These are phyloP conservation scores for Aspergillus sp. DNA, from an alignment of 2,329 filamentous ascomycete genomes.

Conservation along the genomic window DNA sequence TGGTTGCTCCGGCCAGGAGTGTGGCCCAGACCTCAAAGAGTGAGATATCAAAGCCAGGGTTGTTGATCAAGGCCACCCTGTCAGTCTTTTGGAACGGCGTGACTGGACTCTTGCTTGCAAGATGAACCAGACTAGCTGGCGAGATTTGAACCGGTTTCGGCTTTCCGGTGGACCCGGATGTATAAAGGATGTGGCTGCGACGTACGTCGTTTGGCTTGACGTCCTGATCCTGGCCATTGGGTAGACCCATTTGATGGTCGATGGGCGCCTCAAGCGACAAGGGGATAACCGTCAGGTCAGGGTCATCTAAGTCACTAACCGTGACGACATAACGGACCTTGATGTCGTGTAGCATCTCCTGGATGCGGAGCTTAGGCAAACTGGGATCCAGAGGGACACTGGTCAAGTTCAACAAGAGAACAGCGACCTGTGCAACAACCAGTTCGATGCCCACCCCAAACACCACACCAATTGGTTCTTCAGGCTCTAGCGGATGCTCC, in stretches of 20 bases:
- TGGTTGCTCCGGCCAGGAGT: slow-evolving; percentile 10
- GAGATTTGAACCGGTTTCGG: slow-evolving; percentile 78
- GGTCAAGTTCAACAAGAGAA: slow-evolving; percentile 6
- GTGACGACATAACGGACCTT: slow-evolving; percentile 5
- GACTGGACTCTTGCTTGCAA: slow-evolving; percentile 1
- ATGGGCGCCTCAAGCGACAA: neutral
- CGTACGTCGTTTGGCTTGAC: neutral
- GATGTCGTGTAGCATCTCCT: slow-evolving; percentile 2
- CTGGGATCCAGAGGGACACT: slow-evolving; percentile 5
- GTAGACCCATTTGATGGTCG: neutral
- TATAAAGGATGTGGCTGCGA: slow-evolving; percentile 49
- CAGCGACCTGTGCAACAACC: slow-evolving; percentile 9
- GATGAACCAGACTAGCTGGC: slow-evolving; percentile 41
- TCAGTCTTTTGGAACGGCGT: slow-evolving; percentile 12
- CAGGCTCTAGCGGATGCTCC: neutral
- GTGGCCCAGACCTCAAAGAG: slow-evolving; percentile 11
- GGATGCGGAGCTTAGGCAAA: slow-evolving; percentile 3
- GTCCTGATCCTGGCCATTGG: neutral
- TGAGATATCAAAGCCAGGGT: slow-evolving; percentile 15
- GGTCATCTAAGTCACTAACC: neutral
- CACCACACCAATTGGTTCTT: slow-evolving; percentile 8
- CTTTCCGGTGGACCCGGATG: slow-evolving; percentile 64
- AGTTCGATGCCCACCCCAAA: neutral
- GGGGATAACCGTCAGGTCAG: slow-evolving; percentile 1
- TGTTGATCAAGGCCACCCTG: slow-evolving; percentile 11